Conservation (phyloP, 164 flowering plant genomes). For the Vitis vinifera region DNA sequence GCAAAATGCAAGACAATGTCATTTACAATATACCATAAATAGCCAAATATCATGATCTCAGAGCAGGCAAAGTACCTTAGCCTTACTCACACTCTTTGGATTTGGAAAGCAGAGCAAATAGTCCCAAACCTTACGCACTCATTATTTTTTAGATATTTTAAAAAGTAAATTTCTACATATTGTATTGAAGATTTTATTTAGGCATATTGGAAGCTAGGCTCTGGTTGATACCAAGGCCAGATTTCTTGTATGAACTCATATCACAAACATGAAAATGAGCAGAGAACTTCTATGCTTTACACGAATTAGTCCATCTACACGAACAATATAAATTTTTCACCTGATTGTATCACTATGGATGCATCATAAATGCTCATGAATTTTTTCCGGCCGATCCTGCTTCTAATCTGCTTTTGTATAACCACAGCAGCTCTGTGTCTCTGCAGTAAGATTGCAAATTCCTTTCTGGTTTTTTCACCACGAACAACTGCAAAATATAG, state of each 20-base stretch:
- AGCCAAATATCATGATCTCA: no score
- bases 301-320: no score
- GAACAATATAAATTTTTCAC: slow-evolving; percentile 29
- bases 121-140: no score
- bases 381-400: slow-evolving; percentile 39
- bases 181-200: no score
- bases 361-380: slow-evolving; percentile 46
- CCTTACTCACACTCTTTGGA: no score
- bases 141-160: no score
- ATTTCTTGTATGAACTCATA: not conserved
- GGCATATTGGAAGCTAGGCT: no score
- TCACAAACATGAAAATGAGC: not conserved
- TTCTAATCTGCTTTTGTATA: slow-evolving; percentile 67
- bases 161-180: no score
- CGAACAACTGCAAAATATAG: slow-evolving; percentile 61
- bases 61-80: no score
- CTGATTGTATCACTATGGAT: slow-evolving; percentile 75
- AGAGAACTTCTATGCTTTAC: not conserved
- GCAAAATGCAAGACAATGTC: slow-evolving; percentile 16
- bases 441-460: slow-evolving; percentile 41
- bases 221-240: no score
- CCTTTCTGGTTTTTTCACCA: slow-evolving; percentile 72
- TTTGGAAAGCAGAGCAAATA: no score
- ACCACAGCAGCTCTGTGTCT: slow-evolving; percentile 73
- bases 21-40: not conserved